These are phyloP conservation scores for Teratosphaeria gauchensis DNA, from an alignment of 2,329 filamentous ascomycete genomes.

Conservation along the genomic window DNA sequence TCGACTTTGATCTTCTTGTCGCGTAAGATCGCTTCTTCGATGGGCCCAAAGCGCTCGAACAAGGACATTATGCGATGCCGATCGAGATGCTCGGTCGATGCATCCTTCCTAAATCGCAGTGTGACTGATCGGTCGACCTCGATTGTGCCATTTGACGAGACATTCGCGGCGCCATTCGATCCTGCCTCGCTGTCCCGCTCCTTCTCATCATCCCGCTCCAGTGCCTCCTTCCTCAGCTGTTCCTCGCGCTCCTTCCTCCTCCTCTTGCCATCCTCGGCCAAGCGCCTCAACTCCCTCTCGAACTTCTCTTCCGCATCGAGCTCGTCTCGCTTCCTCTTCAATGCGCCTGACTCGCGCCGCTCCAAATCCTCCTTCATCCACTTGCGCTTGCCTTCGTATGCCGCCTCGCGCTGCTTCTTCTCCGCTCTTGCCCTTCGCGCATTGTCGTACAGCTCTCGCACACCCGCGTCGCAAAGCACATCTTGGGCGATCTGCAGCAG, in stretches of 20 bases:
- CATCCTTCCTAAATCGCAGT: slow-evolving; percentile 34
- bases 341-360: slow-evolving; percentile 51
- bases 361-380: slow-evolving; percentile 82
- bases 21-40: slow-evolving; percentile 47
- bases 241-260: slow-evolving; percentile 47
- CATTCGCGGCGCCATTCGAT: background rate
- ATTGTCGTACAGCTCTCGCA: slow-evolving; percentile 69
- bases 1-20: slow-evolving; percentile 40
- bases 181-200: slow-evolving; percentile 3
- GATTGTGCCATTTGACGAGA: background rate
- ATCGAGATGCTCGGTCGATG: slow-evolving; percentile 29
- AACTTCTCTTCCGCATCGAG: slow-evolving; percentile 46
- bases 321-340: slow-evolving; percentile 37
- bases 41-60: slow-evolving; percentile 46
- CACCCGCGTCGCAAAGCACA: slow-evolving; percentile 60
- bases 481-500: slow-evolving; percentile 78
- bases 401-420: slow-evolving; percentile 59
- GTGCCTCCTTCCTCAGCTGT: slow-evolving; percentile 43
- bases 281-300: slow-evolving; percentile 39
- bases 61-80: slow-evolving; percentile 37
- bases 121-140: slow-evolving; percentile 51
- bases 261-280: slow-evolving; percentile 42
- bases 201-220: slow-evolving; percentile 36
- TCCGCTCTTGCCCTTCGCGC: slow-evolving; percentile 61
- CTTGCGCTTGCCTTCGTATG: slow-evolving; percentile 62